Evolutionary conservation across 2,329 filamentous ascomycete genomes (phyloP), one percentile per base, ranked within the genome.

Genomic region (Cyphellophora attinorum): DNA sequence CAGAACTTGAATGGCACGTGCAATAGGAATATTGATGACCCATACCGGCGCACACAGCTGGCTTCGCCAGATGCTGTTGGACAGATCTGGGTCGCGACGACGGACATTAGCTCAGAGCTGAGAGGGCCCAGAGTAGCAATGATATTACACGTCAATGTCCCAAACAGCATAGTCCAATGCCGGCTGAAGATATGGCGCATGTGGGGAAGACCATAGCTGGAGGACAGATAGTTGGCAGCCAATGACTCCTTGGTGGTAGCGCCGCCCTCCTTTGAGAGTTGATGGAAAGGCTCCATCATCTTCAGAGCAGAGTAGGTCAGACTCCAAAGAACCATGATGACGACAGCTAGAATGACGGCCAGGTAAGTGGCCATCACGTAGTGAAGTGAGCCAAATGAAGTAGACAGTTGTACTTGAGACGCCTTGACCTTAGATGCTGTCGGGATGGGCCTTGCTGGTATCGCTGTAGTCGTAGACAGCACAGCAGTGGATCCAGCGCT

Each of bases 221-320:
- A 19, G 11, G 39, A n/a, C 16, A 44, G 16, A 39, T 44, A 44
- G 17, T 42, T 34, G 5, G 35, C 37, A 13, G 33, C 16, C 27
- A 44, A 17, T 11, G 39, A 28, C 12, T 40, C 32, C 19, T 30
- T 35, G 11, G 33, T 27, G n/a, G 31, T 37, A 11, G 42, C 42
- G n/a, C 44, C 42, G 15, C 21, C 33, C 14, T 14, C 10, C 16
- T 31, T 25, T 11, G 38, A 30, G 2, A 45, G 30, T 19, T 38
- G 38, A 29, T 43, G 41, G 25, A 43, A 43, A 2, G 42, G 42
- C 21, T 45, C 42, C 37, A 45, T 43, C 31, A 45, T 34, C 27
- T 41, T 41, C 1, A 32, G 21, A n/a, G 27, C 29, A 10, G 40
- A 23, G 29, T 36, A 42, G 11, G 41, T 34, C 15, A 41, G 21